phyloP scores from a whole-genome alignment of 2,329 filamentous ascomycete species.

The Cytospora mali region DNA sequence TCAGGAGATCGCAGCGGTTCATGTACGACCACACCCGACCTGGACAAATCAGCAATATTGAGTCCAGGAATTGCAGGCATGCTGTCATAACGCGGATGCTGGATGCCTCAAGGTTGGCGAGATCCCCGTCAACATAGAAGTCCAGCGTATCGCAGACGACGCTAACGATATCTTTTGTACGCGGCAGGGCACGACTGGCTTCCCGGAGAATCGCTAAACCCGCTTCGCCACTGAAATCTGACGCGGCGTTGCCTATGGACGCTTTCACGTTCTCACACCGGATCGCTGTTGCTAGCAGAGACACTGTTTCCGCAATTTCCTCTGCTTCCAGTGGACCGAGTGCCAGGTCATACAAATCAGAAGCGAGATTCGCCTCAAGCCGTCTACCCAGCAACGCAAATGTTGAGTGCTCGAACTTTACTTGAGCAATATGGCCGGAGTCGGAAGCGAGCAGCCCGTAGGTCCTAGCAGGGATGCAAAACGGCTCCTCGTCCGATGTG shows the following conservation, averaged over 20 bases:
- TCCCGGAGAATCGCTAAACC: constrained; percentile 58
- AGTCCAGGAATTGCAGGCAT: constrained; percentile 79
- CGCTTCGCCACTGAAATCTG: constrained; percentile 33
- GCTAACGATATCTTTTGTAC: constrained; percentile 74
- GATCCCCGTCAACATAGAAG: constrained; percentile 61
- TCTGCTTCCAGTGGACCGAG: constrained; percentile 59
- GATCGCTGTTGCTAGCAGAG: constrained; percentile 72
- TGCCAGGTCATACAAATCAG: constrained; percentile 56
- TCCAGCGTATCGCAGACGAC: constrained; percentile 88
- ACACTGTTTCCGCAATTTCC: constrained; percentile 72
- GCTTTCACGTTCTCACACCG: constrained; percentile 50
- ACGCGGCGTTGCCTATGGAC: constrained; percentile 20
- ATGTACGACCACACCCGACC: constrained; percentile 90
- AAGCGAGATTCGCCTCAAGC: constrained; percentile 66
- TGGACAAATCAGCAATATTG: constrained; percentile 73
- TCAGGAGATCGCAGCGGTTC: constrained; percentile 77
- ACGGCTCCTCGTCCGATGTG: constrained; percentile 50
- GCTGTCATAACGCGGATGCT: constrained; percentile 68
- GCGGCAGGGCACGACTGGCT: constrained; percentile 56
- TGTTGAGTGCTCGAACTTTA: constrained; percentile 79
- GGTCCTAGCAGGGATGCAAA: constrained; percentile 68
- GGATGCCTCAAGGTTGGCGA: constrained; percentile 59
- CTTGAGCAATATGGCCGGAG: constrained; percentile 71
- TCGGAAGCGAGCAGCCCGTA: constrained; percentile 76
- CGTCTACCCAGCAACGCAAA: constrained; percentile 78